phyloP scores from a whole-genome alignment of 2,329 filamentous ascomycete genomes.

The Pseudonectria buxi region DNA sequence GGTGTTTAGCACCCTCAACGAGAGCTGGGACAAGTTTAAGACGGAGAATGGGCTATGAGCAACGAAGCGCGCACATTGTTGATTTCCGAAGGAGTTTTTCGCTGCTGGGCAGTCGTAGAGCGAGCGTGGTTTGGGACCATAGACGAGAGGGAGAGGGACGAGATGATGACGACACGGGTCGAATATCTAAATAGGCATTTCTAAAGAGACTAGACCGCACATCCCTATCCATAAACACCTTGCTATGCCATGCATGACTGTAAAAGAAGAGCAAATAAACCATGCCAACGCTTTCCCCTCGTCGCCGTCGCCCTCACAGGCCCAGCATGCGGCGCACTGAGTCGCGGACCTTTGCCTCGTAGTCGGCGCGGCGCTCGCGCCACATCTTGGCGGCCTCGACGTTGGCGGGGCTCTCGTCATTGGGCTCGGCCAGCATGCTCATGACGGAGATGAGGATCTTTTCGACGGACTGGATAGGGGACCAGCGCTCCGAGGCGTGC shows the following conservation, averaged over 20 bases:
- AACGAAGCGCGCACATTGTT: slow-evolving; percentile 6
- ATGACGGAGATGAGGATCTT: slow-evolving; percentile 96
- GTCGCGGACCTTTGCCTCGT: slow-evolving; percentile 78
- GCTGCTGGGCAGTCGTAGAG: too few relatives aligned
- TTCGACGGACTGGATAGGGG: slow-evolving; percentile 92
- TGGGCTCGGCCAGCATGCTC: slow-evolving; percentile 95
- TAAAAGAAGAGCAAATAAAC: slow-evolving; percentile 7
- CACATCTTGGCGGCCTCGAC: slow-evolving; percentile 96
- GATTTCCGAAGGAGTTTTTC: background rate
- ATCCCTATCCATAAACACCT: slow-evolving; percentile 18
- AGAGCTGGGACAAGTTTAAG: slow-evolving; percentile 70
- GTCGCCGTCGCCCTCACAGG: slow-evolving; percentile 30
- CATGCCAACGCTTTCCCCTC: slow-evolving; percentile 11
- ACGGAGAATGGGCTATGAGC: slow-evolving; percentile 56
- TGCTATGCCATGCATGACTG: slow-evolving; percentile 16
- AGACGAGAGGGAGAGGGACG: background rate
- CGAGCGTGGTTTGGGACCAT: background rate
- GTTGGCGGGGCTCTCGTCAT: slow-evolving; percentile 94
- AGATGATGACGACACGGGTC: slow-evolving; percentile 6
- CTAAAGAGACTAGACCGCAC: slow-evolving; percentile 7
- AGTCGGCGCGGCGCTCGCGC: slow-evolving; percentile 75
- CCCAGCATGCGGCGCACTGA: slow-evolving; percentile 76
- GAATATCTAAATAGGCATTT: slow-evolving; percentile 18
- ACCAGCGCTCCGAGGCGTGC: slow-evolving; percentile 91
- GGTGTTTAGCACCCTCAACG: slow-evolving; percentile 63